These are phyloP conservation scores for Fusarium algeriense DNA, from an alignment of 2,329 filamentous ascomycete genomes.

Conservation along the genomic window DNA sequence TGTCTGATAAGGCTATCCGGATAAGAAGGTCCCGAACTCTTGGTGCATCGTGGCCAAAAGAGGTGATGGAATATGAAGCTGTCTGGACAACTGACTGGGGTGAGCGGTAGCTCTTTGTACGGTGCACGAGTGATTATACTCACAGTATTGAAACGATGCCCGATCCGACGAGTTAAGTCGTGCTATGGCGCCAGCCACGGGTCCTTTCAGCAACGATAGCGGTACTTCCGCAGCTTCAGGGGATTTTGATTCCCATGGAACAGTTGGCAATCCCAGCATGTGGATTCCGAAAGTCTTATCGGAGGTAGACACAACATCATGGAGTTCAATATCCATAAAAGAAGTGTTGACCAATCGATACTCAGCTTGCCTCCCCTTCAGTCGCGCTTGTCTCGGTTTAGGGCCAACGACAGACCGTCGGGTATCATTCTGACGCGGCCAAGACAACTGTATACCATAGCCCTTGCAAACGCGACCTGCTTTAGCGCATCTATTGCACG, in stretches of 20 bases:
- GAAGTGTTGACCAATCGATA: slow-evolving; percentile 29
- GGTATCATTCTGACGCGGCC: slow-evolving; percentile 24
- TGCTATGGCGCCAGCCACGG: neutral
- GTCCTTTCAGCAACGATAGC: neutral
- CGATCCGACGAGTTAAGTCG: slow-evolving; percentile 38
- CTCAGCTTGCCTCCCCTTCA: fast-evolving
- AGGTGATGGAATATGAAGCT: slow-evolving; percentile 29
- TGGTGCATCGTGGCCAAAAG: slow-evolving; percentile 25
- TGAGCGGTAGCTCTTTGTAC: neutral
- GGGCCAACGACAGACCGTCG: slow-evolving; percentile 27
- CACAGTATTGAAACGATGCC: slow-evolving; percentile 39
- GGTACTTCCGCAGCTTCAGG: neutral
- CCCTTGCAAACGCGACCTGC: slow-evolving; percentile 17
- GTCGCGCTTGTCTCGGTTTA: neutral
- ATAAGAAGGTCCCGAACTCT: slow-evolving; percentile 20
- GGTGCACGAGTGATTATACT: fast-evolving
- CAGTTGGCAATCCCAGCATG: neutral
- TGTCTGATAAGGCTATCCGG: slow-evolving; percentile 33
- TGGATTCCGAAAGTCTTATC: neutral
- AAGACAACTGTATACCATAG: slow-evolving; percentile 34
- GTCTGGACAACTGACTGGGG: slow-evolving; percentile 13
- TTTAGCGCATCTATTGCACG: slow-evolving; percentile 22
- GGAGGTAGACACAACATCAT: neutral
- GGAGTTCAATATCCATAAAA: slow-evolving; percentile 24
- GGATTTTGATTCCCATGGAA: fast-evolving